These are phyloP conservation scores for Gleditsia sinensis DNA, from an alignment of 306 rosid genomes.

Conservation along the genomic window DNA sequence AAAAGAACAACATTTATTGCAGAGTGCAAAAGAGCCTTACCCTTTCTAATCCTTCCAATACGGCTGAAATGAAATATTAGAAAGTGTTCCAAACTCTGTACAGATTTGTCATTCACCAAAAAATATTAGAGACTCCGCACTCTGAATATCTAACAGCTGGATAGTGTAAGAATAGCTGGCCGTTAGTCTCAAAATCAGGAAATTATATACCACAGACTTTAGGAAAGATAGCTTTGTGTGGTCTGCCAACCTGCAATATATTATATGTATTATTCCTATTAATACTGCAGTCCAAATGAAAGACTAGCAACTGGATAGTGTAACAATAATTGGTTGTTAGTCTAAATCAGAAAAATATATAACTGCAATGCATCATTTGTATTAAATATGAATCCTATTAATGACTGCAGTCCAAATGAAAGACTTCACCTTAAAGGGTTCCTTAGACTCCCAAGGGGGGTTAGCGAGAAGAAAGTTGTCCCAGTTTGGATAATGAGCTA, in stretches of 20 bases:
- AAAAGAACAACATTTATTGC: no score
- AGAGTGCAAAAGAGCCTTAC: neutral
- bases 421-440: neutral
- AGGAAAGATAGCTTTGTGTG: neutral
- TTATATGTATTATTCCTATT: no score
- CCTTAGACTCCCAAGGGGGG: neutral
- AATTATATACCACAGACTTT: neutral
- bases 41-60: neutral
- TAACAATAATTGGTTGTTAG: no score
- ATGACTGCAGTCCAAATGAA: slow-evolving; percentile 3
- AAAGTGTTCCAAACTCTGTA: neutral
- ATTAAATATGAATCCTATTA: no score
- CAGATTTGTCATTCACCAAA: slow-evolving; percentile 1
- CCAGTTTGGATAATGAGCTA: neutral
- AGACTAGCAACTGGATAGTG: no score
- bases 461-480: neutral
- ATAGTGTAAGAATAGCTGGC: neutral
- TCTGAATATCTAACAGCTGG: neutral
- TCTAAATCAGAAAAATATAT: no score
- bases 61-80: neutral
- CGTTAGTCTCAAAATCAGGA: neutral
- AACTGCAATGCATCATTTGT: no score
- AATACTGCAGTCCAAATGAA: slow-evolving; percentile 2
- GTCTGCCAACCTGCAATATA: neutral
- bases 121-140: neutral